A percentile compares a stretch with the other conserved stretches of the same genome.
phyloP scores from a whole-genome alignment of 176 grass and related monocot species.

The Cymbopogon citratus region DNA sequence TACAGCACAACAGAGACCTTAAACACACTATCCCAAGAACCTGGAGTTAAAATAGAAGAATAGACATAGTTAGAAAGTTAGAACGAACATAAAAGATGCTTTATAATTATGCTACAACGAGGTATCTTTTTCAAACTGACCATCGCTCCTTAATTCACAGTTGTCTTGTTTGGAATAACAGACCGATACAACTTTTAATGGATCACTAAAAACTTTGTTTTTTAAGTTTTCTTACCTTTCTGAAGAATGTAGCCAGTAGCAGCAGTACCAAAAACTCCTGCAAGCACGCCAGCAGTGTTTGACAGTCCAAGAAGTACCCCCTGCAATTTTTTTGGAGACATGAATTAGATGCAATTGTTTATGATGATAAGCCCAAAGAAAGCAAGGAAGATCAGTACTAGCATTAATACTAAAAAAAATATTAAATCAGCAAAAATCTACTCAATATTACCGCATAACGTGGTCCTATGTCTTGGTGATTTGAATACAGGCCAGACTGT shows the following conservation, averaged over 20 bases:
- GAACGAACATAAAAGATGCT: not conserved
- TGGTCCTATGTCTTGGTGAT: constrained; percentile 97
- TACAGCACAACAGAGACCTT: constrained; percentile 77
- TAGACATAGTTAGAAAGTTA: not conserved
- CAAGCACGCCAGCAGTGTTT: constrained; percentile 93
- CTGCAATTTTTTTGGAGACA: constrained; percentile 23
- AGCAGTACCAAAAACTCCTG: constrained; percentile 91
- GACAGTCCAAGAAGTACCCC: constrained; percentile 88
- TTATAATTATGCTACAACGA: not conserved
- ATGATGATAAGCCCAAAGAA: not conserved
- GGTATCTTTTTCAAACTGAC: not conserved
- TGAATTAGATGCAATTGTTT: constrained; percentile 19
- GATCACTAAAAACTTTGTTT: not conserved
- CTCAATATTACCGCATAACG: constrained; percentile 60
- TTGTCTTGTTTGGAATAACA: not conserved
- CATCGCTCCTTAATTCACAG: not conserved
- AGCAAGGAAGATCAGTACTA: not conserved
- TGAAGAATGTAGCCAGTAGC: constrained; percentile 90
- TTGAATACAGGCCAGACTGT: constrained; percentile 93
- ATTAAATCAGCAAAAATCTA: not conserved
- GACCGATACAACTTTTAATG: not conserved
- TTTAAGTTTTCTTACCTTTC: constrained; percentile 42
- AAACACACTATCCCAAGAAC: constrained; percentile 94
- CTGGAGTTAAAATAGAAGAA: constrained; percentile 34
- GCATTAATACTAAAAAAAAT: not conserved